Percentiles rank a stretch among this genome's conserved stretches.
Evolutionary conservation across 768 basidiomycete species (phyloP).

Genomic region (Gymnopilus dilepis): DNA sequence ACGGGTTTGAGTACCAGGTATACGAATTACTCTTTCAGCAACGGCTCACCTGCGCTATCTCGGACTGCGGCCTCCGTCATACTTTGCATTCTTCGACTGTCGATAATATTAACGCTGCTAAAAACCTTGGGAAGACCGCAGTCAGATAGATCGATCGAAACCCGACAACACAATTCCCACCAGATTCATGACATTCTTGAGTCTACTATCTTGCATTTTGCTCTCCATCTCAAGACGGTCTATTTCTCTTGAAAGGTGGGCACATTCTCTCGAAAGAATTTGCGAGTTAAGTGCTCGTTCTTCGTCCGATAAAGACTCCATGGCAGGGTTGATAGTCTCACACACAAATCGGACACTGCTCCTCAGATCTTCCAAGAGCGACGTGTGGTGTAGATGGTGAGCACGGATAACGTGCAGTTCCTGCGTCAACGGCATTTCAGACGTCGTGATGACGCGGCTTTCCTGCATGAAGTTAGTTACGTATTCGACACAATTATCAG

Average conservation of each 20-base stretch:
- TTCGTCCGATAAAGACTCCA: constrained; percentile 36
- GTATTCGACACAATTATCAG: neutral
- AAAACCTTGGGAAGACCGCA: constrained; percentile 41
- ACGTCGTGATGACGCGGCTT: constrained; percentile 22
- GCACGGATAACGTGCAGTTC: constrained; percentile 61
- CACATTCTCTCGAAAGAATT: constrained; percentile 50
- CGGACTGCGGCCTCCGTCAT: constrained; percentile 43
- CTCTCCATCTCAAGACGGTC: constrained; percentile 49
- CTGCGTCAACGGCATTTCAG: constrained; percentile 44
- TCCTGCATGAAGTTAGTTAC: constrained; percentile 11
- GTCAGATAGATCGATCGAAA: neutral
- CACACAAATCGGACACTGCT: constrained; percentile 53
- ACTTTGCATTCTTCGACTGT: constrained; percentile 48
- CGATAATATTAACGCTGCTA: constrained; percentile 49
- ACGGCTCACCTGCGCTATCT: constrained; percentile 34
- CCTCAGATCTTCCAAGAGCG: constrained; percentile 57
- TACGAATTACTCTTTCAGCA: neutral
- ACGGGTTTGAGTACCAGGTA: neutral
- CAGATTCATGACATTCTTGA: constrained; percentile 55
- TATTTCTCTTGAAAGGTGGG: constrained; percentile 54
- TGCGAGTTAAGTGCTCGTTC: constrained; percentile 25
- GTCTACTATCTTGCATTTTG: constrained; percentile 47
- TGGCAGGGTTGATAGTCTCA: constrained; percentile 55
- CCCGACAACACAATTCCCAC: constrained; percentile 25
- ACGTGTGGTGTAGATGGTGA: constrained; percentile 57